These are phyloP conservation scores for Geotrichum candidum DNA, from an alignment of 1,139 yeast species.

Conservation along the genomic window DNA sequence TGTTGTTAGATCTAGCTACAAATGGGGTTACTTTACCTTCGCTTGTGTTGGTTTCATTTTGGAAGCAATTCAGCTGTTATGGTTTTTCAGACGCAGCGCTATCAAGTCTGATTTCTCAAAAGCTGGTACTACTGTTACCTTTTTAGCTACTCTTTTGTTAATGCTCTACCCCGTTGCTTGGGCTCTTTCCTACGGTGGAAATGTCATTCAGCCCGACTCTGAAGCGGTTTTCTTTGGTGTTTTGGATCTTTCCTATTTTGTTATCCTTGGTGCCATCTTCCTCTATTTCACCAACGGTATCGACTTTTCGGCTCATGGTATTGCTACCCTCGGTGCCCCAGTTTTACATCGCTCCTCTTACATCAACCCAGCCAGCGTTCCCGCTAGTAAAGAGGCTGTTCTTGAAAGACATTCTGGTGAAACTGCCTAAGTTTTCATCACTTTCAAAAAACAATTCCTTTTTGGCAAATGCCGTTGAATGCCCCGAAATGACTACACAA, in stretches of 20 bases:
- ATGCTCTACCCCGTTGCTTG: constrained; percentile 53
- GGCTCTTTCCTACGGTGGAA: constrained; percentile 67
- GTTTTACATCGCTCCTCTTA: constrained; percentile 22
- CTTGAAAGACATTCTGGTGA: constrained; percentile 5
- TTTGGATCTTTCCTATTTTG: constrained; percentile 43
- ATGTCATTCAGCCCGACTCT: constrained; percentile 57
- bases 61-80: constrained; percentile 24
- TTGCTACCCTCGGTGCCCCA: constrained; percentile 20
- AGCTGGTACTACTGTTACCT: constrained; percentile 21
- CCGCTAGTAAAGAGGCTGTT: neutral
- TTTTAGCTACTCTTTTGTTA: constrained; percentile 21
- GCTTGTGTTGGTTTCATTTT: constrained; percentile 32
- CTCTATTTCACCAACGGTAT: constrained; percentile 20
- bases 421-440: neutral
- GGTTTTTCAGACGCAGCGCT: constrained; percentile 23
- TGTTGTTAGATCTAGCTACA: constrained; percentile 51
- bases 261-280: constrained; percentile 37
- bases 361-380: neutral
- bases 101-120: constrained; percentile 8
- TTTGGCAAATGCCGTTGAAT: neutral
- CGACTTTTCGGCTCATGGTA: constrained; percentile 24
- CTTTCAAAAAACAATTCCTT: neutral
- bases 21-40: constrained; percentile 58
- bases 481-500: neutral
- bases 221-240: constrained; percentile 63